These are phyloP conservation scores for Peterozyma toletana DNA, from an alignment of 805 yeast species.

Conservation along the genomic window DNA sequence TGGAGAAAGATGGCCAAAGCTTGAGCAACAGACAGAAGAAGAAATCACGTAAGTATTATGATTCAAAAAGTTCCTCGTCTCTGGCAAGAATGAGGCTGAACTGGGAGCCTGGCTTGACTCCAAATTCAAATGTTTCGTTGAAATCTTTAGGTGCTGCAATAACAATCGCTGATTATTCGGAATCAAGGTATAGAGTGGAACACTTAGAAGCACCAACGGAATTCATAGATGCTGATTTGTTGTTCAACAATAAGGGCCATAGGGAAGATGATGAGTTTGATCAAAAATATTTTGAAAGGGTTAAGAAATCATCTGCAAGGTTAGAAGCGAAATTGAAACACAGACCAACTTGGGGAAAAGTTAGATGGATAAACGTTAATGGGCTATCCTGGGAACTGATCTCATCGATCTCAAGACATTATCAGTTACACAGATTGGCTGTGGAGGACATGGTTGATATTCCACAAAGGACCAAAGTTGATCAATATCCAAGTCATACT, in stretches of 20 bases:
- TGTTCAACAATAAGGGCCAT: not conserved
- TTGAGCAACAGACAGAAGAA: not conserved
- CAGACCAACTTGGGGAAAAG: slow-evolving; percentile 40
- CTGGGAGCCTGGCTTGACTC: slow-evolving; percentile 56
- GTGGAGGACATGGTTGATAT: slow-evolving; percentile 58
- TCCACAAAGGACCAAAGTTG: slow-evolving; percentile 54
- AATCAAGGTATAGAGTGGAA: slow-evolving; percentile 33
- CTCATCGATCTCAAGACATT: slow-evolving; percentile 34
- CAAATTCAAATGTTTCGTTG: slow-evolving; percentile 43
- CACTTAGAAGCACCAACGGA: slow-evolving; percentile 29
- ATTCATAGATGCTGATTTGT: slow-evolving; percentile 8
- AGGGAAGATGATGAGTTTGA: not conserved
- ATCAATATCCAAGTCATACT: slow-evolving; percentile 41
- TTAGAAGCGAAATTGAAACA: slow-evolving; percentile 22
- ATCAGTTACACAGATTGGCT: slow-evolving; percentile 44
- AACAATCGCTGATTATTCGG: slow-evolving; percentile 45
- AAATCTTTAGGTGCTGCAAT: slow-evolving; percentile 45
- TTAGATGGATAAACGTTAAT: slow-evolving; percentile 51
- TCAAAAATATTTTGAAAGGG: slow-evolving; percentile 11
- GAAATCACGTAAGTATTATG: slow-evolving; percentile 22
- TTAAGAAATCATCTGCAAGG: slow-evolving; percentile 15
- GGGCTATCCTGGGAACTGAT: slow-evolving; percentile 60
- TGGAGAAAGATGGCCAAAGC: not conserved
- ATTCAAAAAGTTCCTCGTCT: slow-evolving; percentile 26
- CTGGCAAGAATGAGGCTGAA: slow-evolving; percentile 33